Evolutionary conservation across 1,139 yeast species (phyloP).

Genomic region (Scheffersomyces lignicola): DNA sequence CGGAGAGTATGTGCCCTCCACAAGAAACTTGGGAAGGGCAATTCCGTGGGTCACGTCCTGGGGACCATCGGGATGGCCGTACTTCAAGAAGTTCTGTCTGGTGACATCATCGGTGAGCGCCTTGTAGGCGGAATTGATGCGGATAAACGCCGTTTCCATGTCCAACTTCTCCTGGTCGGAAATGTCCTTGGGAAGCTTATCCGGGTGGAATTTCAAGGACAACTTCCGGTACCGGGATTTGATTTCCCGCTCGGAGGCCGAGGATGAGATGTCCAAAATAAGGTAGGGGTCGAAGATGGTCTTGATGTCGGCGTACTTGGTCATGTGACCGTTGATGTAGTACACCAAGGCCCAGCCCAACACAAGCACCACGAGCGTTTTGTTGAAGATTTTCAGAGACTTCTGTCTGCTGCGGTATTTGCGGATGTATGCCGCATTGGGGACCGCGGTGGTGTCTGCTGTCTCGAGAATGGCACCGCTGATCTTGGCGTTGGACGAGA

Average conservation of each 20-base stretch:
- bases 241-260: conserved; percentile 73
- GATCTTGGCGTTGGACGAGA: conserved; percentile 22
- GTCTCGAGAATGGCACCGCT: conserved; percentile 35
- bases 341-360: conserved; percentile 71
- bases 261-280: conserved; percentile 69
- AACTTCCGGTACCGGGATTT: conserved; percentile 83
- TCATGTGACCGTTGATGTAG: conserved; percentile 46
- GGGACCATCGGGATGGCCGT: conserved; percentile 98
- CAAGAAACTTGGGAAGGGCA: conserved; percentile 89
- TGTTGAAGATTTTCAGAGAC: conserved; percentile 43
- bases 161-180: conserved; percentile 57
- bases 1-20: conserved; percentile 79
- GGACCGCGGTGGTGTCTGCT: conserved; percentile 34
- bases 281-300: conserved; percentile 86
- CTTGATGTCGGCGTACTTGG: conserved; percentile 47
- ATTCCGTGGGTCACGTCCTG: conserved; percentile 94
- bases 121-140: conserved; percentile 88
- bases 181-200: conserved; percentile 72
- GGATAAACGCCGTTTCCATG: conserved; percentile 76
- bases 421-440: conserved; percentile 42
- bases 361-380: conserved; percentile 45
- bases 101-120: conserved; percentile 90
- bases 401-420: conserved; percentile 39
- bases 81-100: conserved; percentile 76
- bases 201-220: conserved; percentile 90